Conservation (phyloP, 805 yeast species). For the Wickerhamomyces sydowiorum region DNA sequence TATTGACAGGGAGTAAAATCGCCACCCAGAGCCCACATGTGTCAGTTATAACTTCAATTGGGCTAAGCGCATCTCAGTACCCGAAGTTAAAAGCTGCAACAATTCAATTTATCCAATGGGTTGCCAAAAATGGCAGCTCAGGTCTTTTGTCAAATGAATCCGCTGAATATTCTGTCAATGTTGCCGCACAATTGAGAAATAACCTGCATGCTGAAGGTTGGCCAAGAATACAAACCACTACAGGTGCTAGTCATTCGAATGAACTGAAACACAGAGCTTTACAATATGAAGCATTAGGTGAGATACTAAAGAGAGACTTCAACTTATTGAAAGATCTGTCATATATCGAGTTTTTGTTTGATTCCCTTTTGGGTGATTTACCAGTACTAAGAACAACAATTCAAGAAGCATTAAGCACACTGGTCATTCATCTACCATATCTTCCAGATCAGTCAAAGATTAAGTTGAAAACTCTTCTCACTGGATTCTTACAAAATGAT, state of each 20-base stretch:
- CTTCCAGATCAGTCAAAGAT: slow-evolving; percentile 33
- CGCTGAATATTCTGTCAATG: slow-evolving; percentile 31
- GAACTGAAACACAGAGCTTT: slow-evolving; percentile 44
- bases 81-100: slow-evolving; percentile 49
- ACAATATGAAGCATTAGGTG: slow-evolving; percentile 78
- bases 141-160: slow-evolving; percentile 3
- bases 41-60: slow-evolving; percentile 48
- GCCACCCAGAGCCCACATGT: slow-evolving; percentile 41
- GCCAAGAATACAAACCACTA: slow-evolving; percentile 41
- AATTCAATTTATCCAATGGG: slow-evolving; percentile 61
- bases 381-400: slow-evolving; percentile 59
- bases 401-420: slow-evolving; percentile 62
- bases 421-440: slow-evolving; percentile 42
- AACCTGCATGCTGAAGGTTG: slow-evolving; percentile 53
- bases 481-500: slow-evolving; percentile 31
- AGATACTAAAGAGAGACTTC: slow-evolving; percentile 46
- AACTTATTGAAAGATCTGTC: slow-evolving; percentile 38
- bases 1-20: slow-evolving; percentile 44
- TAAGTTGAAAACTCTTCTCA: slow-evolving; percentile 35
- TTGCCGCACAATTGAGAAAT: slow-evolving; percentile 49
- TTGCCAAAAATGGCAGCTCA: slow-evolving; percentile 28
- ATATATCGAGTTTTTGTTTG: slow-evolving; percentile 61
- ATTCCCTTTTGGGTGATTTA: slow-evolving; percentile 60
- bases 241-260: slow-evolving; percentile 29
- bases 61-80: slow-evolving; percentile 47